Base-by-base conservation (phyloP, 306 rosid species). In the Quercus engelmannii region DNA sequence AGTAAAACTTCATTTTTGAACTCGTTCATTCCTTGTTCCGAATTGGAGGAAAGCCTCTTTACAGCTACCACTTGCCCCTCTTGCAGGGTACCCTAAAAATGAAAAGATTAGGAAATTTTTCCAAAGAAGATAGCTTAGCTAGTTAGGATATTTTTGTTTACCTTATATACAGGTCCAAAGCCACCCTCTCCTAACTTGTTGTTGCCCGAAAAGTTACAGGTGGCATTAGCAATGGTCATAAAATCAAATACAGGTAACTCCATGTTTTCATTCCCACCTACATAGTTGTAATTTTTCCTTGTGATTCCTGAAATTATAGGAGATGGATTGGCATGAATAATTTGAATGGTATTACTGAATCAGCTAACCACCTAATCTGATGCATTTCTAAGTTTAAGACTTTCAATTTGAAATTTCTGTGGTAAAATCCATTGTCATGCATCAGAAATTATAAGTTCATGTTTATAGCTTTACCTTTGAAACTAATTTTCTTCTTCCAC, bases 181-280 rank as follows among this genome's bases (percentile, higher is more conserved):
- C 91, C 92, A 55, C 94, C 96, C 1, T 91, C 82, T 1, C 91
- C 91, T 7, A 91, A 85, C 83, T 81, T 91, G 2, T 85, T 25
- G 26, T 25, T 25, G 26, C 18, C 18, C 21, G 96, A 84, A 64
- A 91, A 91, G 63, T 83, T 73, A 55, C 73, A 55, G 0, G 96
- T 91, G 11, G 91, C 93, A 23, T 3, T 55, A 3, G 63, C 71
- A 81, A 91, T 69, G 3, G 79, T 14, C 23, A 79, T 4, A 6
- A 87, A 64, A 54, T 87, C 82, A n/a, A 89, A 83, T 4, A 84
- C 51, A 0, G 90, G 91, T 9, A 89, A 86, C 30, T 89, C 91
- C 18, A 80, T 6, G 17, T 86, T 90, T 6, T 88, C 88, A 13
- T 76, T 69, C 46, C 56, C 14, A 4, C 21, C 38, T 17, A 70